phyloP scores from a whole-genome alignment of 2,329 filamentous ascomycete species.

The Apiospora sp. region DNA sequence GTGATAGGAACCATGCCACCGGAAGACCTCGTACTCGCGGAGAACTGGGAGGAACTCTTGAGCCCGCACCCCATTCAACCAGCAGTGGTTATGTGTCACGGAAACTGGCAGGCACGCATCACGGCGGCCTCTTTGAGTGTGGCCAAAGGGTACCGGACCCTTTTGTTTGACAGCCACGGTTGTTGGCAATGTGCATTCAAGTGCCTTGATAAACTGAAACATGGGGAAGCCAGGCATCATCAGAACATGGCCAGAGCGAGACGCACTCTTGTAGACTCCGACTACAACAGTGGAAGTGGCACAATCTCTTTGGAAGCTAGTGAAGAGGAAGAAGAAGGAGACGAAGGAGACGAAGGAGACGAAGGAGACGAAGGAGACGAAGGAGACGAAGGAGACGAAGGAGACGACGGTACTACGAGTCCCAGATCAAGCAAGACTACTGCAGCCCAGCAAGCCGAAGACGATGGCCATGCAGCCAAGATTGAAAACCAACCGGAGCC shows the following conservation, averaged over 20 bases:
- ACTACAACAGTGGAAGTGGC: background rate
- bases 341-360: no score
- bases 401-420: background rate
- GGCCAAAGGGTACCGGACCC: background rate
- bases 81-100: background rate
- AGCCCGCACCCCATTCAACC: background rate
- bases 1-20: background rate
- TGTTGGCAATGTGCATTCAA: background rate
- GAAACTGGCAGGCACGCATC: slow-evolving; percentile 8
- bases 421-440: background rate
- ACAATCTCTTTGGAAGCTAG: background rate
- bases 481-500: background rate
- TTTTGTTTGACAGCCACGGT: background rate
- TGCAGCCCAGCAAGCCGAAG: background rate
- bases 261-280: background rate
- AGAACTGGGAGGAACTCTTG: background rate
- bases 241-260: background rate
- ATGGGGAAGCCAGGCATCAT: background rate
- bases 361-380: no score
- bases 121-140: background rate
- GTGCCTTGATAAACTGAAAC: background rate
- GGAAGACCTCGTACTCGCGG: background rate
- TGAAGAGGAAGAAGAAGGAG: background rate
- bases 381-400: background rate
- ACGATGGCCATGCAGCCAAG: background rate